Evolutionary conservation across 768 basidiomycete genomes (phyloP).

Genomic region (Trametes cinnabarina): DNA sequence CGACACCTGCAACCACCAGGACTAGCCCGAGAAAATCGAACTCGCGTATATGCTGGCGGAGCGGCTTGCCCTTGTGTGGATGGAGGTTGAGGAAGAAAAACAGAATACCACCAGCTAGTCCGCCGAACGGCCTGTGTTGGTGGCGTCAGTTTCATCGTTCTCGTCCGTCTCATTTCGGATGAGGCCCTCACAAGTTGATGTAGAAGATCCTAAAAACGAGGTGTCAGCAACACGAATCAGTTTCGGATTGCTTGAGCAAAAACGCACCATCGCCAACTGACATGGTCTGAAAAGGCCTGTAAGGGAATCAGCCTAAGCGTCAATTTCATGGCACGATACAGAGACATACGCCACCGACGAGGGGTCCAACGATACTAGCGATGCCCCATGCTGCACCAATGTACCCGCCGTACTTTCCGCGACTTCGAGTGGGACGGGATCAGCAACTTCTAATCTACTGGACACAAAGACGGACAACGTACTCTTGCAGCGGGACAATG

Average conservation of each 20-base stretch:
- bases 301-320: not conserved
- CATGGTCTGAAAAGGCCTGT: conserved; percentile 69
- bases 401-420: conserved; percentile 74
- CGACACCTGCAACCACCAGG: conserved; percentile 61
- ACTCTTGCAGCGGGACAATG: conserved; percentile 80
- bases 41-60: conserved; percentile 54
- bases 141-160: not conserved
- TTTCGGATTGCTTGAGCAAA: not conserved
- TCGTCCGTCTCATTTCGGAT: not conserved
- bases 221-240: not conserved
- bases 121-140: conserved; percentile 62
- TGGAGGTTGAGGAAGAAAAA: conserved; percentile 78
- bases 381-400: conserved; percentile 81
- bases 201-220: conserved; percentile 61
- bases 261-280: conserved; percentile 71
- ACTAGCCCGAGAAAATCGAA: conserved; percentile 72
- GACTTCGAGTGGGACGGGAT: conserved; percentile 36
- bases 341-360: conserved; percentile 72
- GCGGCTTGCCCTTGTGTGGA: conserved; percentile 57
- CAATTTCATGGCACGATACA: not conserved
- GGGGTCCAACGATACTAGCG: conserved; percentile 67
- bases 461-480: conserved; percentile 23
- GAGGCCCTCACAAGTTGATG: conserved; percentile 60
- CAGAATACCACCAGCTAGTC: conserved; percentile 55
- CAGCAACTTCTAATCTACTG: not conserved